Evolutionary conservation across 73 alveolate species (phyloP).

Genomic region (Uronychia binucleata): DNA sequence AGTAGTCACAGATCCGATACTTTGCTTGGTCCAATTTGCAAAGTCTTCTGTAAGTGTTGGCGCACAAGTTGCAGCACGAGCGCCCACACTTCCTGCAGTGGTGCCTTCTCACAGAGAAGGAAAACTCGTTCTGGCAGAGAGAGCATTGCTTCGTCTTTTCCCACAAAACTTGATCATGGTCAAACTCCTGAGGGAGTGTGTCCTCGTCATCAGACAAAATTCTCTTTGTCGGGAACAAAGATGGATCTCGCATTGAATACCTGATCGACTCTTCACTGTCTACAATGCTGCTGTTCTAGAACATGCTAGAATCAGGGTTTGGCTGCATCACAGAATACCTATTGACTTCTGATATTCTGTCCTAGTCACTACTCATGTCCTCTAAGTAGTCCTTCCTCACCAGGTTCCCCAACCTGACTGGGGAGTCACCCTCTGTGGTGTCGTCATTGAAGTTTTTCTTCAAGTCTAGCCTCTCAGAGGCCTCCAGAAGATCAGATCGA

Average conservation of each 20-base stretch:
- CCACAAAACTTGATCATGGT: not conserved
- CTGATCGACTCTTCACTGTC: not conserved
- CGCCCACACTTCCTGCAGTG: conserved; percentile 12
- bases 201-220: not conserved
- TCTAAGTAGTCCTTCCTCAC: not conserved
- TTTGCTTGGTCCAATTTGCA: not conserved
- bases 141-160: not conserved
- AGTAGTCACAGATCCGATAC: conserved; percentile 12
- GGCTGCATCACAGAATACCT: too few relatives aligned
- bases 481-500: too few relatives aligned
- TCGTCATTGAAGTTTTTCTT: too few relatives aligned
- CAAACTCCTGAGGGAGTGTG: not conserved
- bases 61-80: conserved; percentile 1
- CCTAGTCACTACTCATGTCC: not conserved
- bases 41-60: not conserved
- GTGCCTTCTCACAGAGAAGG: not conserved
- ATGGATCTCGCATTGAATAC: not conserved
- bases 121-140: conserved; percentile 1
- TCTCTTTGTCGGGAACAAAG: too few relatives aligned
- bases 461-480: too few relatives aligned
- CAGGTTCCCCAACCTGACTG: not conserved
- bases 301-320: not conserved
- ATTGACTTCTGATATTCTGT: not conserved
- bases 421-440: too few relatives aligned
- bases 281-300: not conserved